Evolutionary conservation across 2,329 filamentous ascomycete genomes (phyloP), one percentile per base, ranked within the genome.

Genomic region (Alternaria infectoria): DNA sequence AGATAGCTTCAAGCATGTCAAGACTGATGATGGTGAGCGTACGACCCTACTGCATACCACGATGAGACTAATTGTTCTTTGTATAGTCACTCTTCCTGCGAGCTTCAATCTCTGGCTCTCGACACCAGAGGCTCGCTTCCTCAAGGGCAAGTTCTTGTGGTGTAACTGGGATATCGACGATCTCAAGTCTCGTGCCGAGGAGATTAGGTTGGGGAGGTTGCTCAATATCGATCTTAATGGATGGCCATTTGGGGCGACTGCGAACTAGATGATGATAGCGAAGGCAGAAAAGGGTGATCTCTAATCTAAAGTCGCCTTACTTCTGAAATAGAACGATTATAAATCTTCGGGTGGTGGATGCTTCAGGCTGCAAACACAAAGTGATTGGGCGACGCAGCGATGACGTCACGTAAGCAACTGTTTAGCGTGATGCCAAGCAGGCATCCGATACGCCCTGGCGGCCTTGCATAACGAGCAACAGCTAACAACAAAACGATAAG

Each of bases 81-180:
- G n/a, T 49, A 5, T 57, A 57, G 46, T 50, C 13, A 68, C 57
- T 28, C 59, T 72, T 13, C 70, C 69, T 3, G 70, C 65, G 9
- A 61, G 56, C 45, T 66, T 68, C 54, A 58, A 52, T 21, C 58
- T 80, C 12, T 80, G 78, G 79, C 65, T 79, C 10, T 69, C 76
- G 6, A 75, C 68, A 32, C 61, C 65, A 13, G 65, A 69, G 45
- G 72, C 66, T 5, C 59, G 62, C 6, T 71, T 67, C 46, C 54
- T 75, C 21, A 66, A 65, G 19, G 71, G 72, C 0, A 67, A 63
- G 49, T 74, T 67, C 54, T 45, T 72, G 40, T 69, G 67, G 66
- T 64, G 55, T 6, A 77, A 69, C 3, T 79, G 75, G 77, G 77
- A 79, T 68, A 73, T 78, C 61, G 64, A 72, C n/a, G 74, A 79